A percentile compares a stretch with the other conserved stretches of the same genome.
Conservation (phyloP, 495 filamentous ascomycete genomes). For the Neurospora sp. region DNA sequence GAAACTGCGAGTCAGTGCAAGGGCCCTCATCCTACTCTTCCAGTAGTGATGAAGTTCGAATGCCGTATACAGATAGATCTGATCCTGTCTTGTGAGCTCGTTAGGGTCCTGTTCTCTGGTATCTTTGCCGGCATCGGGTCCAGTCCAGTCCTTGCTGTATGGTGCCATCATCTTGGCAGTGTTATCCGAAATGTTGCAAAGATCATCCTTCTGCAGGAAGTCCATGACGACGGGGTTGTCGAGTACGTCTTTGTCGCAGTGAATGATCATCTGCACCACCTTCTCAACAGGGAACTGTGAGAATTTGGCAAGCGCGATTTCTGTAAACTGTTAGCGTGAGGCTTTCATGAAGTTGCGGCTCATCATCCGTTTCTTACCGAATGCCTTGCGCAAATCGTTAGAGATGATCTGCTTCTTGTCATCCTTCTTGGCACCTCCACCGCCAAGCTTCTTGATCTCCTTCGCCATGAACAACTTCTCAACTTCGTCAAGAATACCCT, state of each 20-base stretch:
- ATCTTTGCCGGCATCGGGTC: constrained; percentile 68
- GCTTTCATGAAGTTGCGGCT: not conserved
- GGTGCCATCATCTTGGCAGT: constrained; percentile 83
- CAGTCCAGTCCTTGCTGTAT: constrained; percentile 94
- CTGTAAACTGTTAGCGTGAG: constrained; percentile 26
- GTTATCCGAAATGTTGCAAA: constrained; percentile 87
- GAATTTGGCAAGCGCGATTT: constrained; percentile 88
- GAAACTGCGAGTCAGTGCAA: constrained; percentile 73
- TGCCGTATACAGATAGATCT: constrained; percentile 86
- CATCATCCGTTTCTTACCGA: constrained; percentile 42
- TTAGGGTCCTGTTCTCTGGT: constrained; percentile 77
- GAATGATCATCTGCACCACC: constrained; percentile 85
- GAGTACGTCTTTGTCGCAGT: constrained; percentile 84
- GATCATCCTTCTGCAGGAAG: constrained; percentile 82
- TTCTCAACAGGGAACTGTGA: constrained; percentile 70
- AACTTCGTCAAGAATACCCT: constrained; percentile 93
- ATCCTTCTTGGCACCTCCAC: constrained; percentile 56
- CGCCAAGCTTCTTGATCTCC: constrained; percentile 80
- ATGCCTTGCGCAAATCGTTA: constrained; percentile 79
- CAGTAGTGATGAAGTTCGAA: constrained; percentile 97
- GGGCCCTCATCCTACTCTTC: constrained; percentile 91
- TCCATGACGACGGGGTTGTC: constrained; percentile 97
- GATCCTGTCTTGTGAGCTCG: constrained; percentile 88
- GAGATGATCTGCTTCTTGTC: constrained; percentile 98
- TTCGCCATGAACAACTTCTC: constrained; percentile 96